phyloP scores from a whole-genome alignment of 345 rosid genomes.

The Alliaria petiolata region DNA sequence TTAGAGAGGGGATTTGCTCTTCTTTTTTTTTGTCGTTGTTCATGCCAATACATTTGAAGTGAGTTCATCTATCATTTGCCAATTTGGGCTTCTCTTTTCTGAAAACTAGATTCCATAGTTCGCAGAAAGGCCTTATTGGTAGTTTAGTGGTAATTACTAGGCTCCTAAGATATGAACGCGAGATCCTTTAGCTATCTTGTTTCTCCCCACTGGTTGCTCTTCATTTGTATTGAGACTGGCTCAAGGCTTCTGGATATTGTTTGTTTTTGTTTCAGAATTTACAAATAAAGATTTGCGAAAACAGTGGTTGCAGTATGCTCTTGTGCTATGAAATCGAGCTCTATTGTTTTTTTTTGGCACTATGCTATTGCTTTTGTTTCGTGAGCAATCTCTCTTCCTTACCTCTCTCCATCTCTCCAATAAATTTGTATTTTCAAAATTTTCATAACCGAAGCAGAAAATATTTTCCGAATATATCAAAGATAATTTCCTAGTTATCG shows the following conservation, averaged over 20 bases:
- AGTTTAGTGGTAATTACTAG: constrained; percentile 6
- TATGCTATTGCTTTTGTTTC: neutral
- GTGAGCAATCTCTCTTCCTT: neutral
- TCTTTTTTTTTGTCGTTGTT: neutral
- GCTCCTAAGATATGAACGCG: constrained; percentile 11
- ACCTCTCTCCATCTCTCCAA: neutral
- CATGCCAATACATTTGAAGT: constrained; percentile 8
- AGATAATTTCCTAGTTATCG: no score
- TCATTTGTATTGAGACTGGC: constrained; percentile 13
- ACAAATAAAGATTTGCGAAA: constrained; percentile 14
- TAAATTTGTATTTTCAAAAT: no score
- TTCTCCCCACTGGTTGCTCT: neutral
- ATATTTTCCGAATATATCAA: no score
- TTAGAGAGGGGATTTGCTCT: constrained; percentile 25
- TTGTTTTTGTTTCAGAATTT: constrained; percentile 5
- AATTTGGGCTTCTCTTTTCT: neutral
- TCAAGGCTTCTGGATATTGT: neutral
- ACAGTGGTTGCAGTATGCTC: neutral
- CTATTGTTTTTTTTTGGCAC: neutral
- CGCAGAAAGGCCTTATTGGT: neutral
- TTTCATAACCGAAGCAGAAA: no score
- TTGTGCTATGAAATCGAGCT: neutral
- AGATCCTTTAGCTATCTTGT: neutral
- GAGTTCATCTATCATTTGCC: neutral
- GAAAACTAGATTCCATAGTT: neutral